Percentiles rank a stretch among this genome's conserved stretches.
Conservation (phyloP, 768 basidiomycete genomes). For the Collybiopsis confluens region DNA sequence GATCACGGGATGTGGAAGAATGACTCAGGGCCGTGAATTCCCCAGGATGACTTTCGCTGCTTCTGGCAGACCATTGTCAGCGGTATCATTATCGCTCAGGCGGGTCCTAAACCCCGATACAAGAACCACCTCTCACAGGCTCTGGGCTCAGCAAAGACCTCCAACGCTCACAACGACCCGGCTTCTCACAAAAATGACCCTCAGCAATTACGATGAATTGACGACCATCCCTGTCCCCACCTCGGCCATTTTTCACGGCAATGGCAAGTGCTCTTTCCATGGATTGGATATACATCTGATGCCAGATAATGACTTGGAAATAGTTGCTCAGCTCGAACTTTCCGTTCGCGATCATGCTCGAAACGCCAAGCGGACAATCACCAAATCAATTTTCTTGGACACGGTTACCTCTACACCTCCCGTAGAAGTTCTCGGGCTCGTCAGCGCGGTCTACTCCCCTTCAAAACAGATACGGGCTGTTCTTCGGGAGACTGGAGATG, state of each 20-base stretch:
- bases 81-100: no score
- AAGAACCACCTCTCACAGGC: no score
- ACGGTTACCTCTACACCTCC: conserved; percentile 19
- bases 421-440: conserved; percentile 34
- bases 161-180: not conserved
- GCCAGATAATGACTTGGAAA: not conserved
- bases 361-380: conserved; percentile 42
- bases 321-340: conserved; percentile 42
- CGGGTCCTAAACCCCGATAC: no score
- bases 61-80: no score
- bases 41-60: no score
- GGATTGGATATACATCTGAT: not conserved
- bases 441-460: conserved; percentile 36
- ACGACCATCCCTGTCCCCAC: not conserved
- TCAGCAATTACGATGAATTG: not conserved
- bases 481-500: conserved; percentile 33
- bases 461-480: conserved; percentile 38
- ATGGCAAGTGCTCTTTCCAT: not conserved
- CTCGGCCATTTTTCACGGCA: not conserved
- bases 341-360: conserved; percentile 46
- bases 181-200: not conserved
- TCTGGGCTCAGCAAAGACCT: no score
- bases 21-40: no score
- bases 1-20: no score
- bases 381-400: conserved; percentile 32